Percentiles rank a stretch among this genome's conserved stretches.
Conservation (phyloP, 768 basidiomycete species). For the Asterophora lycoperdoides region DNA sequence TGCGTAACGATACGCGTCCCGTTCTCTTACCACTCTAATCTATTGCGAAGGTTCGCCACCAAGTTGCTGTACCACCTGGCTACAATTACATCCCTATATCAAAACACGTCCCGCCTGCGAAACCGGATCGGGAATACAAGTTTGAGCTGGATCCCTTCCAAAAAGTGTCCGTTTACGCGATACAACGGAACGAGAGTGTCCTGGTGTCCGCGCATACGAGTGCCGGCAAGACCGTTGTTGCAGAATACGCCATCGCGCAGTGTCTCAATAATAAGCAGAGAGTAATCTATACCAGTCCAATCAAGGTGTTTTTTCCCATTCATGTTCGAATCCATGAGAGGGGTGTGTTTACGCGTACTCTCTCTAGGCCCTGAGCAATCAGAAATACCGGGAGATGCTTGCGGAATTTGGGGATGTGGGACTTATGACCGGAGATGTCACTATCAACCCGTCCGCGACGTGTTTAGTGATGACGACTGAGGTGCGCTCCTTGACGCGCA, state of each 20-base stretch:
- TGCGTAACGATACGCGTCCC: conserved; percentile 23
- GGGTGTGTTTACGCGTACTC: conserved; percentile 5
- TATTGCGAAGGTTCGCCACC: conserved; percentile 74
- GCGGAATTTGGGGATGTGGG: conserved; percentile 98
- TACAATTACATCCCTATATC: conserved; percentile 90
- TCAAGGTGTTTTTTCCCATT: conserved; percentile 70
- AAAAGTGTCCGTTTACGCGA: conserved; percentile 88
- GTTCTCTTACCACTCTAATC: neutral
- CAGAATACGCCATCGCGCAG: conserved; percentile 98
- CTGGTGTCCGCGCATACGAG: conserved; percentile 98
- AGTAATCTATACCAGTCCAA: conserved; percentile 98
- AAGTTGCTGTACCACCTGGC: conserved; percentile 92
- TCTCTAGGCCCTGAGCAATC: conserved; percentile 91
- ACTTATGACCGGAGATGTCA: conserved; percentile 99
- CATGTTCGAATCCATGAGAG: conserved; percentile 7
- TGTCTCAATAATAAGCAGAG: conserved; percentile 91
- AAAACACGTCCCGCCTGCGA: conserved; percentile 84
- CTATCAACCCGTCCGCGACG: conserved; percentile 94
- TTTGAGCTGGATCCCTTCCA: conserved; percentile 98
- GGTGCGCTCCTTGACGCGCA: conserved; percentile 39
- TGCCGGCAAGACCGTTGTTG: conserved; percentile 98
- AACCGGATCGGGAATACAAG: conserved; percentile 90
- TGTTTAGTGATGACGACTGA: conserved; percentile 99
- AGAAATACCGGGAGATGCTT: conserved; percentile 97
- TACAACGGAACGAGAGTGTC: conserved; percentile 96